phyloP scores from a whole-genome alignment of 257 asterid genomes.

The Penstemon barbatus region DNA sequence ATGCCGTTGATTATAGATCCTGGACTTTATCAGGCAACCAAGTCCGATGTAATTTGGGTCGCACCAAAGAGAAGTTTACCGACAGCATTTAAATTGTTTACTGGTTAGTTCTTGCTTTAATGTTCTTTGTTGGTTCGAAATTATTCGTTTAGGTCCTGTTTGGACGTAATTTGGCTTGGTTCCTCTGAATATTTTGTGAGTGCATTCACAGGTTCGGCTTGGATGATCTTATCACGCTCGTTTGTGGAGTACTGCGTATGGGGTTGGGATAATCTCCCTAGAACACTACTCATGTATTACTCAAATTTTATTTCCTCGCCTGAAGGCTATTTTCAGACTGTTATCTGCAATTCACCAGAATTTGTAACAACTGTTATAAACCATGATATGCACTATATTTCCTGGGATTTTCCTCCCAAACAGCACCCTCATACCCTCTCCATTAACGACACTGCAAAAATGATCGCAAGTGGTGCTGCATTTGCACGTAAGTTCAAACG shows the following conservation, averaged over 20 bases:
- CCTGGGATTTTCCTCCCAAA: slow-evolving; percentile 90
- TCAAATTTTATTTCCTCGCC: slow-evolving; percentile 90
- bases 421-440: slow-evolving; percentile 79
- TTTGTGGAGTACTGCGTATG: slow-evolving; percentile 81
- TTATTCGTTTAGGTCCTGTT: too few species aligned
- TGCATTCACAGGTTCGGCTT: slow-evolving; percentile 77
- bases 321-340: slow-evolving; percentile 94
- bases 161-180: too few species aligned
- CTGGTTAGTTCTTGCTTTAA: slow-evolving; percentile 57
- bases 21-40: slow-evolving; percentile 67
- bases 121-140: too few species aligned
- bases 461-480: slow-evolving; percentile 70
- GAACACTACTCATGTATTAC: slow-evolving; percentile 94
- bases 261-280: slow-evolving; percentile 99
- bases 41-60: slow-evolving; percentile 66
- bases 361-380: slow-evolving; percentile 70
- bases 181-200: too few species aligned
- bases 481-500: slow-evolving; percentile 86
- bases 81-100: slow-evolving; percentile 76
- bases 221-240: slow-evolving; percentile 86
- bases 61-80: slow-evolving; percentile 62
- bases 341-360: slow-evolving; percentile 84
- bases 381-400: slow-evolving; percentile 92
- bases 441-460: slow-evolving; percentile 62
- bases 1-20: slow-evolving; percentile 82